Evolutionary conservation across 495 filamentous ascomycete species (phyloP).

Genomic region (Aspergillus campestris): DNA sequence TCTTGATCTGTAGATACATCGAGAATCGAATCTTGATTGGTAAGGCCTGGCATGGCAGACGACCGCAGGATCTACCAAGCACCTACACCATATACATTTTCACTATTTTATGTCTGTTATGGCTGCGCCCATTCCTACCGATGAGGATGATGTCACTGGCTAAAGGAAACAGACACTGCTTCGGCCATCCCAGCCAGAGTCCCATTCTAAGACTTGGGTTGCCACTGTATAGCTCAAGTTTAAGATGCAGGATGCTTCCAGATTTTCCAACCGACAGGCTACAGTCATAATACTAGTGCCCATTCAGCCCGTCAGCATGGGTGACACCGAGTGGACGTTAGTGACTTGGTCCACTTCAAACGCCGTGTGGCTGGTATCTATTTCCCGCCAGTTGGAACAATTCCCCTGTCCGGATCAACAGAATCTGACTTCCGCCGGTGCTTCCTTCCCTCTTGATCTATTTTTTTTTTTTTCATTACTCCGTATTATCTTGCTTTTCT

Average conservation of each 20-base stretch:
- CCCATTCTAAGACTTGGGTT: background rate
- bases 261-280: constrained; percentile 1
- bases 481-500: too few species aligned
- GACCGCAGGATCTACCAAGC: too few species aligned
- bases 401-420: constrained; percentile 4
- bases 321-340: background rate
- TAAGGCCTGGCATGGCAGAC: too few species aligned
- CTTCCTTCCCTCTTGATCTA: too few species aligned
- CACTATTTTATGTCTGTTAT: too few species aligned
- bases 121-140: too few species aligned
- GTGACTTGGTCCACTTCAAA: background rate
- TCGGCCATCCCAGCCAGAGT: background rate
- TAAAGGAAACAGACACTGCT: too few species aligned
- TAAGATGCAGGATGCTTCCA: background rate
- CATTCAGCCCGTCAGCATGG: background rate
- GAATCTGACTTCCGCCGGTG: background rate
- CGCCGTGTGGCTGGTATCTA: background rate
- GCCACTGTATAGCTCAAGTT: background rate
- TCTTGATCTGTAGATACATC: too few species aligned
- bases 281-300: background rate
- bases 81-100: too few species aligned
- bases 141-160: too few species aligned
- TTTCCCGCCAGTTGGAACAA: constrained; percentile 12
- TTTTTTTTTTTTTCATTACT: too few species aligned
- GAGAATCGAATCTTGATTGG: too few species aligned